A percentile compares a stretch with the other conserved stretches of the same genome.
These are phyloP conservation scores for Fomes fomentarius DNA, from an alignment of 1,284 basidiomycete species.

Conservation along the genomic window DNA sequence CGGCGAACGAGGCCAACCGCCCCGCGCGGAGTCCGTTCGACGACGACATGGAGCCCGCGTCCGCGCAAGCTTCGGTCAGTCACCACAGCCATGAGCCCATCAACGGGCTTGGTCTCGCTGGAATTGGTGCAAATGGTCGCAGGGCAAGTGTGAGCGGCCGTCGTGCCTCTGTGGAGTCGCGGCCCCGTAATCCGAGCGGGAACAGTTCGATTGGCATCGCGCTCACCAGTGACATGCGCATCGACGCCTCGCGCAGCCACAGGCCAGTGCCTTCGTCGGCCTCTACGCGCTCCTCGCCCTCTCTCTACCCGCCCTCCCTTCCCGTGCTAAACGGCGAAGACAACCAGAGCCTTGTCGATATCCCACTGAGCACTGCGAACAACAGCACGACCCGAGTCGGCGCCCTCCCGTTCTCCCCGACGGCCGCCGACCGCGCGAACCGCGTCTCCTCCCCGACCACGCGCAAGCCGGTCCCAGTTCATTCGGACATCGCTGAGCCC, in stretches of 20 bases:
- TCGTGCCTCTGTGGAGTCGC: slow-evolving; percentile 6
- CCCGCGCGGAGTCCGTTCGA: slow-evolving; percentile 24
- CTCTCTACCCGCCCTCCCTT: slow-evolving; percentile 59
- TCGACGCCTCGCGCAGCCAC: slow-evolving; percentile 10
- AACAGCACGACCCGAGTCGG: slow-evolving; percentile 7
- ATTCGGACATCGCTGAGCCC: slow-evolving; percentile 14
- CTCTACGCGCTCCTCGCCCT: slow-evolving; percentile 52
- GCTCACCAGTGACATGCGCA: slow-evolving; percentile 23
- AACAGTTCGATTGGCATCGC: slow-evolving; percentile 22
- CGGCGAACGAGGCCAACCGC: not conserved
- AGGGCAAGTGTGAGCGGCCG: slow-evolving; percentile 12
- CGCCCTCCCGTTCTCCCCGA: not conserved
- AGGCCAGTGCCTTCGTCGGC: slow-evolving; percentile 32
- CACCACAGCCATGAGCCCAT: slow-evolving; percentile 1
- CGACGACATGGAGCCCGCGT: slow-evolving; percentile 17
- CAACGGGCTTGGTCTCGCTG: slow-evolving; percentile 22
- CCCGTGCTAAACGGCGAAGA: slow-evolving; percentile 35
- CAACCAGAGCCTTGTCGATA: slow-evolving; percentile 28
- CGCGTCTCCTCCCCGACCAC: slow-evolving; percentile 18
- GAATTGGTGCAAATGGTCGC: slow-evolving; percentile 21
- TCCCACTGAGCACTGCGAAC: slow-evolving; percentile 13
- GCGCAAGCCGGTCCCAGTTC: slow-evolving; percentile 20
- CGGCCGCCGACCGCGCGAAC: slow-evolving; percentile 5
- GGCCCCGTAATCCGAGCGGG: slow-evolving; percentile 19
- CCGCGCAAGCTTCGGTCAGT: not conserved